These are phyloP conservation scores for Edaphochlamys debaryana DNA, from an alignment of 139 green algal genomes.

Conservation along the genomic window DNA sequence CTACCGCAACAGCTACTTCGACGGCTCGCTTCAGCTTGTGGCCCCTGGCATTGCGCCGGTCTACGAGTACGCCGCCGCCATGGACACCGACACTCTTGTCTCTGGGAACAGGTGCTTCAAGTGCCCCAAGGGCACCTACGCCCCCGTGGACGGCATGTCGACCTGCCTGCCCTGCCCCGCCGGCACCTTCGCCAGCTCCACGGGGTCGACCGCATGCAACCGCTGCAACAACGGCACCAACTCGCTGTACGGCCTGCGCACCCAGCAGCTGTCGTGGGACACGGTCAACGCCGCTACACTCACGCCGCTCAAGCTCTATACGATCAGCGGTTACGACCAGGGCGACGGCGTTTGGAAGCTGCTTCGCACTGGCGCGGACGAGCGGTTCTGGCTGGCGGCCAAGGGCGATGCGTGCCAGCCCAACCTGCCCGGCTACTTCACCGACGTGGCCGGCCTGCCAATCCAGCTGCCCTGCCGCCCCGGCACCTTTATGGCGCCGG, in stretches of 20 bases:
- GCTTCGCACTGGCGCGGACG: not conserved
- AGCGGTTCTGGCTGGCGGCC: conserved; percentile 16
- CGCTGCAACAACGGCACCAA: conserved; percentile 4
- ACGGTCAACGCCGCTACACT: not conserved
- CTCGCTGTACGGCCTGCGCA: conserved; percentile 3
- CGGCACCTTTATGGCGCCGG: not conserved
- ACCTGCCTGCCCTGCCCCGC: conserved; percentile 34
- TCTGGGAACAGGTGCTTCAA: not conserved
- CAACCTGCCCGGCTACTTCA: conserved; percentile 32
- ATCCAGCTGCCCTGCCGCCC: conserved; percentile 26
- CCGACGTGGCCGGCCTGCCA: not conserved
- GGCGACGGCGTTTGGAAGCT: not conserved
- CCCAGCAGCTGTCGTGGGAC: conserved; percentile 14
- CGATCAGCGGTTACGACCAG: not conserved
- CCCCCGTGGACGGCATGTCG: not conserved
- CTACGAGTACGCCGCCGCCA: no score
- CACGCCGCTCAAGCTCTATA: conserved; percentile 19
- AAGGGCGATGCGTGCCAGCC: not conserved
- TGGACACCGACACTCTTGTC: no score
- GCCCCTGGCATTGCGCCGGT: no score
- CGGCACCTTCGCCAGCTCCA: not conserved
- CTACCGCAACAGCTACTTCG: conserved; percentile 37
- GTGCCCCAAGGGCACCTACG: conserved; percentile 26
- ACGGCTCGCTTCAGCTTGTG: not conserved
- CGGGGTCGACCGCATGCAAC: not conserved